Base-by-base conservation (phyloP, 257 asterid genomes). In the Gentiana straminea region DNA sequence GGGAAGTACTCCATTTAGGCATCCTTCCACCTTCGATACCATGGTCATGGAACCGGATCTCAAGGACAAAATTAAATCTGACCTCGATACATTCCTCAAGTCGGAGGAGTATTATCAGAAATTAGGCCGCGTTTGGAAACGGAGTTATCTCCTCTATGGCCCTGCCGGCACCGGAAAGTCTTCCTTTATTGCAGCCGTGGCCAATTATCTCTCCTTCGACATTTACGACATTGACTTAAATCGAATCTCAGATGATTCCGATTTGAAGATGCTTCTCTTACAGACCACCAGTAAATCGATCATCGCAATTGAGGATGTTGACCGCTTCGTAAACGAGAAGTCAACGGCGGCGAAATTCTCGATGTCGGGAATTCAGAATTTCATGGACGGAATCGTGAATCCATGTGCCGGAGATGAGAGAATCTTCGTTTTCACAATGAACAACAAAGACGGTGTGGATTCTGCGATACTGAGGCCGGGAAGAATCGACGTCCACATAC, bases 101-200 rank as follows among this genome's bases (percentile, higher is more conserved):
- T 83, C 89, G 13, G 79, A 76, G 49, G 82, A 76, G 68, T 81
- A 83, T 58, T 83, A 83, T 69, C 82, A 78, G 63, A 78, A 76
- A 15, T 54, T 83, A 35, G 93, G 93, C 49, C 81, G 93, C 24
- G 82, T 81, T 50, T 83, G 89, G 89, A 76, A 62, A 33, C 81
- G 93, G 32, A 83, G 77, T 47, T 83, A 80, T 46, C 87, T 83
- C 51, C 82, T 83, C 49, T 79, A 78, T 69, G 93, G 93, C 41
- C 82, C 88, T 6, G 76, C 88, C 49, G 88, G 94, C 35, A 83
- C 93, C n/a, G 93, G 88, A 4, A 83, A 83, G 64, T 83, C 88
- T 54, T 73, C 88, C 48, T 83, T 83, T 82, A 55, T 80, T 48
- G 86, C 93, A 1, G 77, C 89, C 41, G 54, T 80, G 55, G 85